Percentiles rank a stretch among this genome's conserved stretches.
Evolutionary conservation across 1,139 yeast species (phyloP).

Genomic region (Wickerhamomyces sp.): DNA sequence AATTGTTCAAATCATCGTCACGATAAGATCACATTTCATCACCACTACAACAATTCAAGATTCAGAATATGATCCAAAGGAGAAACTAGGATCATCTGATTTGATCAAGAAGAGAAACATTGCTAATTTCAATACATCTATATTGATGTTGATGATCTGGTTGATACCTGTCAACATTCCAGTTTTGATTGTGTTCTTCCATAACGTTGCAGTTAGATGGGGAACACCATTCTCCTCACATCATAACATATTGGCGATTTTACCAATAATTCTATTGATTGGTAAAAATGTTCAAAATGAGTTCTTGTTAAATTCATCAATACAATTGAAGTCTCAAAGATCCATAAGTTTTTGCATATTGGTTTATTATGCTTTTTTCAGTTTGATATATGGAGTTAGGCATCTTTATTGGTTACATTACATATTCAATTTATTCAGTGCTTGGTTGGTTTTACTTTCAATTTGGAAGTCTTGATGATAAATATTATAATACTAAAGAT

Average conservation of each 20-base stretch:
- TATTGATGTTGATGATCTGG: constrained; percentile 60
- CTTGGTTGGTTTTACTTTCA: constrained; percentile 34
- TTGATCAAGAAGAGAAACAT: constrained; percentile 19
- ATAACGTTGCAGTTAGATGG: constrained; percentile 66
- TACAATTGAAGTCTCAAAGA: constrained; percentile 21
- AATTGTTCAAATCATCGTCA: constrained; percentile 45
- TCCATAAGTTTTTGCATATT: constrained; percentile 30
- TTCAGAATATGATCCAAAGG: constrained; percentile 4
- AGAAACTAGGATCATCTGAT: constrained; percentile 5
- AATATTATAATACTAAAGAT: not conserved
- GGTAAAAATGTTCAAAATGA: constrained; percentile 38
- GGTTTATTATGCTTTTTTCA: constrained; percentile 46
- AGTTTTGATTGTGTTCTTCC: constrained; percentile 62
- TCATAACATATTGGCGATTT: constrained; percentile 62
- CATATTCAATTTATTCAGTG: constrained; percentile 50
- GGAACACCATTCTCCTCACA: constrained; percentile 73
- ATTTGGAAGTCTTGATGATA: constrained; percentile 8
- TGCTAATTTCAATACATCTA: constrained; percentile 48
- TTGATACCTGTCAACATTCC: constrained; percentile 66
- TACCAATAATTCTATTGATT: constrained; percentile 54
- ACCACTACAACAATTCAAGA: not conserved
- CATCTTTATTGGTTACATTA: constrained; percentile 71
- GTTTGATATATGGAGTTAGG: constrained; percentile 60
- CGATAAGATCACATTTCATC: constrained; percentile 30
- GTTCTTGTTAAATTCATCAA: constrained; percentile 22